Evolutionary conservation across 148 eudicot genomes (phyloP).

Genomic region (Rhododendron williamsianum): DNA sequence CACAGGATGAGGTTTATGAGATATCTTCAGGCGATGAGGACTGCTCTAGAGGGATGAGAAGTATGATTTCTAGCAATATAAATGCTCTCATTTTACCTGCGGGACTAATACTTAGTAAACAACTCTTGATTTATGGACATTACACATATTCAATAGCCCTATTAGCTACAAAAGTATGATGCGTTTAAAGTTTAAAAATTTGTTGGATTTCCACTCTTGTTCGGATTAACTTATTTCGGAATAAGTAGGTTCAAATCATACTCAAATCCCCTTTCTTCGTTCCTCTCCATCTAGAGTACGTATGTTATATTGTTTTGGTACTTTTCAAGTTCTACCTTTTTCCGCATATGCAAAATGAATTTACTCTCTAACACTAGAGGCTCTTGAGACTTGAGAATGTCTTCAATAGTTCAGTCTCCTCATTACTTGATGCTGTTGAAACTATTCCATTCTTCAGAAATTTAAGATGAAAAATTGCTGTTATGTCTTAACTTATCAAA

Average conservation of each 20-base stretch:
- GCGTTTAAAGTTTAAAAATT: background rate
- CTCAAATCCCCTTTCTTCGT: background rate
- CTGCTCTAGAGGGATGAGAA: slow-evolving; percentile 73
- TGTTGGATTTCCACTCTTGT: background rate
- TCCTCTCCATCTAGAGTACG: background rate
- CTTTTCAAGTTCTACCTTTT: background rate
- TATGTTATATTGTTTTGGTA: background rate
- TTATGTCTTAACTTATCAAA: background rate
- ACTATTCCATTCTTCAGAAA: background rate
- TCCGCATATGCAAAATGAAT: background rate
- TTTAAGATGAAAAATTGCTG: background rate
- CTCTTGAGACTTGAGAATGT: background rate
- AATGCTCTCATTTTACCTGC: slow-evolving; percentile 1
- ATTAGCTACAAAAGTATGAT: background rate
- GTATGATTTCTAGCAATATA: slow-evolving; percentile 33
- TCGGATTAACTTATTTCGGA: background rate
- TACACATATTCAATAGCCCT: background rate
- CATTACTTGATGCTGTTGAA: background rate
- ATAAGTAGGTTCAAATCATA: background rate
- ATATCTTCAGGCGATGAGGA: slow-evolving; percentile 82
- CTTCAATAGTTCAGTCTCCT: background rate
- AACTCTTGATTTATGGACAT: background rate
- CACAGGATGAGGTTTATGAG: slow-evolving; percentile 43
- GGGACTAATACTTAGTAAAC: background rate
- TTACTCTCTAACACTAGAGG: background rate